These are phyloP conservation scores for Talaromyces borbonicus DNA, from an alignment of 495 filamentous ascomycete genomes.

Conservation along the genomic window DNA sequence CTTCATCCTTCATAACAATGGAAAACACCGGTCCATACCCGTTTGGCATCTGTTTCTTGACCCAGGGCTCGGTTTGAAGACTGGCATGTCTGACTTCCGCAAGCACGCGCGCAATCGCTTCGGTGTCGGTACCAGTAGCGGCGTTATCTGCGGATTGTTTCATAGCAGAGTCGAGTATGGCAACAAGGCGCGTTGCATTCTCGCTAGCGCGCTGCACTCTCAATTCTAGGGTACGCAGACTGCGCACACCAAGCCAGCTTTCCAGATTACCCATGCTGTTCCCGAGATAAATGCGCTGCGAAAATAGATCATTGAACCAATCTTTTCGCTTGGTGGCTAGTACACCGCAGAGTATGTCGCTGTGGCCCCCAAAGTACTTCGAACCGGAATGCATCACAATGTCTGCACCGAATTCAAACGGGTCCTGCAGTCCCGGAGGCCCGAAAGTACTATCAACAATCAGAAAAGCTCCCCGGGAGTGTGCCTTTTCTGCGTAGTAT, in stretches of 20 bases:
- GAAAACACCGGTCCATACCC: conserved; percentile 87
- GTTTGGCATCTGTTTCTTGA: conserved; percentile 81
- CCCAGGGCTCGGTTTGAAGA: conserved; percentile 70
- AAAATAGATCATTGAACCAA: conserved; percentile 46
- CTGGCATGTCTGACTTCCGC: conserved; percentile 62
- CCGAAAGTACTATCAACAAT: conserved; percentile 87
- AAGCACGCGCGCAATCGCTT: conserved; percentile 43
- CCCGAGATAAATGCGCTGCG: conserved; percentile 66
- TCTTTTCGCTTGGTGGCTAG: conserved; percentile 50
- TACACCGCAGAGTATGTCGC: conserved; percentile 81
- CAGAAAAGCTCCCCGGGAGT: conserved; percentile 60
- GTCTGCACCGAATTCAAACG: conserved; percentile 71
- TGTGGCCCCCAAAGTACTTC: conserved; percentile 94
- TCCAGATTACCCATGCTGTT: conserved; percentile 85
- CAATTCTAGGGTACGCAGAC: conserved; percentile 76
- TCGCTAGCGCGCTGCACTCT: conserved; percentile 57
- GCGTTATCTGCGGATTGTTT: conserved; percentile 31
- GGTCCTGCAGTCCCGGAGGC: conserved; percentile 82
- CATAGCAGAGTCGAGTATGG: conserved; percentile 52
- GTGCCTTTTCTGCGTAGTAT: conserved; percentile 60
- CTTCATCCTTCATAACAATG: conserved; percentile 50
- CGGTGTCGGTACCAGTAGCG: conserved; percentile 24
- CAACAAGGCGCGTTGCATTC: conserved; percentile 44
- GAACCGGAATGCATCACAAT: conserved; percentile 84
- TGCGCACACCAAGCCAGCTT: conserved; percentile 82